Evolutionary conservation across 1,284 basidiomycete species (phyloP).

Genomic region (Ustilago cynodontis): DNA sequence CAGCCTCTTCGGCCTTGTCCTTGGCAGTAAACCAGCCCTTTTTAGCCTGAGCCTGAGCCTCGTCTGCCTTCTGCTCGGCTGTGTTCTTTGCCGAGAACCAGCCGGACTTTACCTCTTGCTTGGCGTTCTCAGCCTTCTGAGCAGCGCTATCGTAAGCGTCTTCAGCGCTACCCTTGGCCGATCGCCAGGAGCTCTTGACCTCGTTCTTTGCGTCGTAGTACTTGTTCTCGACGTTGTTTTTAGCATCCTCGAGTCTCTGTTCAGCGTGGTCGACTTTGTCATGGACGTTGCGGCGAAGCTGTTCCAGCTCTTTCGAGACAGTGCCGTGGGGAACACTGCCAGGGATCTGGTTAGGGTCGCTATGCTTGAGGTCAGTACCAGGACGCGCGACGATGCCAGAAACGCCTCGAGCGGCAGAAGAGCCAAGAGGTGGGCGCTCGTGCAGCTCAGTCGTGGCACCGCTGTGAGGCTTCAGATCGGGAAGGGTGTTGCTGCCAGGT

Average conservation of each 20-base stretch:
- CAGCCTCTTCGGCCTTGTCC: constrained; percentile 30
- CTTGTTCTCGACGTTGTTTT: constrained; percentile 30
- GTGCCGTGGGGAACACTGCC: constrained; percentile 48
- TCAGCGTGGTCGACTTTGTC: constrained; percentile 37
- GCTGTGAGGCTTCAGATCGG: constrained; percentile 39
- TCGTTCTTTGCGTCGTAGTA: constrained; percentile 34
- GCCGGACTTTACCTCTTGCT: constrained; percentile 37
- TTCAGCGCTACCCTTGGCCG: constrained; percentile 30
- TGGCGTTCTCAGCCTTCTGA: constrained; percentile 27
- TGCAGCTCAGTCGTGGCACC: constrained; percentile 39
- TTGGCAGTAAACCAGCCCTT: constrained; percentile 35
- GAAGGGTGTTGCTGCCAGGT: constrained; percentile 40
- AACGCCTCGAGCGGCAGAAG: constrained; percentile 44
- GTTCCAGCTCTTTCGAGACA: constrained; percentile 40
- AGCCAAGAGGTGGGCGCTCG: constrained; percentile 48
- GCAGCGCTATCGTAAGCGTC: constrained; percentile 24
- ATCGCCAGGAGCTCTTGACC: constrained; percentile 38
- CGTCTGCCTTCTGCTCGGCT: constrained; percentile 32
- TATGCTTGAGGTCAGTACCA: constrained; percentile 45
- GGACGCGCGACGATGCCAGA: constrained; percentile 41
- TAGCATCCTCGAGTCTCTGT: constrained; percentile 31
- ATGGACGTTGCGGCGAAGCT: constrained; percentile 32
- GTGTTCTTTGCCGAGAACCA: constrained; percentile 48
- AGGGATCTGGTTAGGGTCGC: constrained; percentile 33
- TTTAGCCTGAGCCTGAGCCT: constrained; percentile 30